Evolutionary conservation across 208 protist genomes (phyloP), one percentile per base, ranked within the genome.

Genomic region (Vickermania spadyakhi): DNA sequence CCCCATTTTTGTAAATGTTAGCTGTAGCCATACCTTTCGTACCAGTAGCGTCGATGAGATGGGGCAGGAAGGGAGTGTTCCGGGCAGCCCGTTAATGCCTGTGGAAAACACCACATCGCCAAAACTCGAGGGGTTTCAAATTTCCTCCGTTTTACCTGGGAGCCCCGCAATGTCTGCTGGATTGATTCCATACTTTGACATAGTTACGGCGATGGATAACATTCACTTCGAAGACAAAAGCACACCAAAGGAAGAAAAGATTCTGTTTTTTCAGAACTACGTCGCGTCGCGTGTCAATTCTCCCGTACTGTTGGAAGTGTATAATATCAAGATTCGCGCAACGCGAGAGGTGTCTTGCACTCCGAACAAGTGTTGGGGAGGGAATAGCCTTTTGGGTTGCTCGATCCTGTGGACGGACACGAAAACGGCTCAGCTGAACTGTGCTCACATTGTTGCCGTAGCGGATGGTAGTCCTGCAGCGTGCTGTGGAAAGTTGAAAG

Each of bases 141-240:
- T 96, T 7, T 77, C 74, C 2, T 79, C 86, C 14, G 52, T 96
- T 18, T 53, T 92, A 11, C 83, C 84, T 0, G 58, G 79, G 58
- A 91, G 86, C 59, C 84, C 85, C 5, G 86, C 89, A 0, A 76
- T 91, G 55, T 53, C 66, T n/a, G 70, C 72, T 1, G 89, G 89
- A 2, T 58, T 96, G 18, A 52, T 91, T 23, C 86, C 89, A 1
- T 96, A 84, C 60, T 96, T 96, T 57, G 89, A 96, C 70, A 79
- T 96, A 30, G 89, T 96, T 55, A 78, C 69, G 21, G 79, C 75
- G 1, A 56, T 90, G 14, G 83, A 96, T 58, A 49, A 81, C n/a
- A 30, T 60, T n/a, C 28, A 61, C 5, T 31, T 79, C 14, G 62
- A 72, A 1, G 42, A 31, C 30, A 14, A n/a, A 14, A 36, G 70